These are phyloP conservation scores for Nematodospora valgi DNA, from an alignment of 805 yeast species.

Conservation along the genomic window DNA sequence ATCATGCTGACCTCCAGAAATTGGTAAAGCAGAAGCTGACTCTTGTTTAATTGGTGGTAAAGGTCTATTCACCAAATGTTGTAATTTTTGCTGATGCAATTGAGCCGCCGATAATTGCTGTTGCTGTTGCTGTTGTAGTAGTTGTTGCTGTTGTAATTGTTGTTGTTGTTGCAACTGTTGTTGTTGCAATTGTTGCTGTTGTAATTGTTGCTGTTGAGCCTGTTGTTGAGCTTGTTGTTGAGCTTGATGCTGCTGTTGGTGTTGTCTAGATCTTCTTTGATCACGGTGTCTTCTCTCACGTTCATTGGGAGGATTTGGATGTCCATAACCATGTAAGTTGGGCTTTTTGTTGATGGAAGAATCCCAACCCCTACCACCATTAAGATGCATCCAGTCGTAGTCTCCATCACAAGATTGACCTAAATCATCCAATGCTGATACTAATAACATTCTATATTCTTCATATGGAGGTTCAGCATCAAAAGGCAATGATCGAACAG, in stretches of 20 bases:
- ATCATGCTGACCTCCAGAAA: conserved; percentile 1
- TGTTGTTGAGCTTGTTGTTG: conserved; percentile 8
- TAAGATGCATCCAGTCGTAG: conserved; percentile 80
- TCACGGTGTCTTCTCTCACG: conserved; percentile 45
- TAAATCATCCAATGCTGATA: conserved; percentile 53
- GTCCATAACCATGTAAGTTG: conserved; percentile 79
- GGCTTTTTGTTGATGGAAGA: conserved; percentile 71
- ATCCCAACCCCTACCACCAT: conserved; percentile 82
- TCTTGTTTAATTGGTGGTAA: conserved; percentile 48
- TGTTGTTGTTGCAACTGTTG: conserved; percentile 10
- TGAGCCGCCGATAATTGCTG: conserved; percentile 44
- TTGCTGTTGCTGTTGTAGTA: conserved; percentile 16
- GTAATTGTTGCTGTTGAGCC: conserved; percentile 1
- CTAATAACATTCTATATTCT: conserved; percentile 59
- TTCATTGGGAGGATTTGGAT: conserved; percentile 57
- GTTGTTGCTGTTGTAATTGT: conserved; percentile 7
- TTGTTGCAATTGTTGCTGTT: conserved; percentile 7
- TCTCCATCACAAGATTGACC: conserved; percentile 62
- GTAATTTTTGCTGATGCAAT: conserved; percentile 47
- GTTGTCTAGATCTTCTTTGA: conserved; percentile 42
- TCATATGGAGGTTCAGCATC: conserved; percentile 81
- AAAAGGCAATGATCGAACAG: conserved; percentile 66
- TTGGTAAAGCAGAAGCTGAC: conserved; percentile 16
- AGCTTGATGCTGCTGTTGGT: conserved; percentile 17
- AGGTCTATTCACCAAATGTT: conserved; percentile 46